These are phyloP conservation scores for Durio zibethinus DNA, from an alignment of 345 rosid species.

Conservation along the genomic window DNA sequence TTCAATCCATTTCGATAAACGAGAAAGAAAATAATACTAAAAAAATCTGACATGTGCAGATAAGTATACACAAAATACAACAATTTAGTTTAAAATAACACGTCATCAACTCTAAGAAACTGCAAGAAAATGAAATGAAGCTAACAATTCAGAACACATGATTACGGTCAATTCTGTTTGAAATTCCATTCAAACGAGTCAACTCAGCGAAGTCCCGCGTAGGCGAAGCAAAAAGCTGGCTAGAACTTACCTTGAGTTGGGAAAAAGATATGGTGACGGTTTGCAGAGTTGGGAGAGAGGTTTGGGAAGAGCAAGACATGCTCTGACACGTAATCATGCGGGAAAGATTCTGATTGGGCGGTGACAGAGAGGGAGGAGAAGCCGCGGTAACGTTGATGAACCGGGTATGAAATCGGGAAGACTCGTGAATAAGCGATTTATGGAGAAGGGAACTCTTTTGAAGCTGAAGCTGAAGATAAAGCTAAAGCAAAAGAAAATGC, in stretches of 20 bases:
- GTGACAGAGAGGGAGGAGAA: constrained; percentile 21
- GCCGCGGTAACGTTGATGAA: background rate
- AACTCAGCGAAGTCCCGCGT: background rate
- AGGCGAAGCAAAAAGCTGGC: background rate
- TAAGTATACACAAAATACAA: background rate
- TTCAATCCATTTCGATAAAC: constrained; percentile 15
- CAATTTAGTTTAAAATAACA: background rate
- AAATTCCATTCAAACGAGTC: background rate
- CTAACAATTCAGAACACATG: background rate
- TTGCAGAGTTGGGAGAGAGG: constrained; percentile 46
- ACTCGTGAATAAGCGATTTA: background rate
- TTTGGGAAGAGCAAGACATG: constrained; percentile 43
- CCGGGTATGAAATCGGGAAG: background rate
- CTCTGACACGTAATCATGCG: constrained; percentile 22
- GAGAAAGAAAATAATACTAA: background rate
- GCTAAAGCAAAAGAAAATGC: no score
- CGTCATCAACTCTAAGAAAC: constrained; percentile 2
- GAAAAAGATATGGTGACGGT: constrained; percentile 71
- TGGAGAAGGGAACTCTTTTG: background rate
- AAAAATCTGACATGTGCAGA: background rate
- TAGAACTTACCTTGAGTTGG: constrained; percentile 56
- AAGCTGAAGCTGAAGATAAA: no score
- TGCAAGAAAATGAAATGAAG: constrained; percentile 1
- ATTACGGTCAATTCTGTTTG: background rate
- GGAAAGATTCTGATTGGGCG: constrained; percentile 13